A percentile compares a stretch with the other conserved stretches of the same genome.
Evolutionary conservation across 129 eudicot species (phyloP).

Genomic region (Ambrosia artemisiifolia): DNA sequence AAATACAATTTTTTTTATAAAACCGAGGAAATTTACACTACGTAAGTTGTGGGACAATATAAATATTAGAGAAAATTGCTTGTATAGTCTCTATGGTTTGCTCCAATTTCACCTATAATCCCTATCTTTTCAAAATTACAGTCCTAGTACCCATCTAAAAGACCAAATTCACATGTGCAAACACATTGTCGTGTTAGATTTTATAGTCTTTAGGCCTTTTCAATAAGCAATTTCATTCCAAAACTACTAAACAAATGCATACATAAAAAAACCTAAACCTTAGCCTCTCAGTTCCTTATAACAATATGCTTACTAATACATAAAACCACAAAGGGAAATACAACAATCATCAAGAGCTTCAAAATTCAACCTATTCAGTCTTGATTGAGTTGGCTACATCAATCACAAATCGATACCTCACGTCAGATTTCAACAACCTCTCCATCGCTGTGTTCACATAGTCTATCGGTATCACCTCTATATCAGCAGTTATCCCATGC

Average conservation of each 20-base stretch:
- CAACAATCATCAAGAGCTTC: not conserved
- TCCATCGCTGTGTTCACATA: conserved; percentile 65
- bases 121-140: too few relatives aligned
- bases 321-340: not conserved
- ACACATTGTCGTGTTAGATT: too few relatives aligned
- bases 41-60: too few relatives aligned
- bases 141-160: too few relatives aligned
- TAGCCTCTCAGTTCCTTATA: not conserved
- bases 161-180: too few relatives aligned
- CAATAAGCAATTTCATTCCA: conserved; percentile 2
- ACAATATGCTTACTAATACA: not conserved
- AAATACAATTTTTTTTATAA: too few relatives aligned
- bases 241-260: conserved; percentile 8
- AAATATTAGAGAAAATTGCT: too few relatives aligned
- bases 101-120: too few relatives aligned
- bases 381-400: conserved; percentile 43
- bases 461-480: conserved; percentile 47
- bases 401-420: conserved; percentile 53
- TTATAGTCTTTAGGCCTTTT: not conserved
- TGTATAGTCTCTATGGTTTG: too few relatives aligned
- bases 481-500: conserved; percentile 41
- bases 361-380: conserved; percentile 18
- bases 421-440: conserved; percentile 48
- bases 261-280: not conserved
- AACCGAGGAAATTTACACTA: too few relatives aligned